A percentile compares a stretch with the other conserved stretches of the same genome.
Evolutionary conservation across 495 filamentous ascomycete species (phyloP).

Genomic region (Penicillium longicatenatum): DNA sequence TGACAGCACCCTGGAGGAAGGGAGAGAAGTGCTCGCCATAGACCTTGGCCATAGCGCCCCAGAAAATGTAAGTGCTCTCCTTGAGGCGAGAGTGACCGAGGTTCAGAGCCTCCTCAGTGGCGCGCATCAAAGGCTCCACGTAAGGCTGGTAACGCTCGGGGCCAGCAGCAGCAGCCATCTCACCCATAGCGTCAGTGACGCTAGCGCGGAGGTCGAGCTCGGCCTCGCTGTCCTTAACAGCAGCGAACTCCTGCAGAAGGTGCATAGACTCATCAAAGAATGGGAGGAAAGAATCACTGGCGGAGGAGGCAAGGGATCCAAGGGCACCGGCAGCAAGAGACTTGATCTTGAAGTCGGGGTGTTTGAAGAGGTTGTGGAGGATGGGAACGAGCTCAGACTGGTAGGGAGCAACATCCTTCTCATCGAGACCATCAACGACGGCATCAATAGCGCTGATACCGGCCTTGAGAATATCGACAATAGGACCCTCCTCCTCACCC

Average conservation of each 20-base stretch:
- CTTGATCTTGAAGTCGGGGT: slow-evolving; percentile 88
- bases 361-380: slow-evolving; percentile 75
- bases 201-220: slow-evolving; percentile 87
- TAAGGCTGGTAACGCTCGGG: slow-evolving; percentile 84
- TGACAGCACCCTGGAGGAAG: slow-evolving; percentile 83
- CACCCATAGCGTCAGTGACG: slow-evolving; percentile 88
- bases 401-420: slow-evolving; percentile 78
- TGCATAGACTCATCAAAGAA: slow-evolving; percentile 90
- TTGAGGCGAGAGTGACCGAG: slow-evolving; percentile 86
- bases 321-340: slow-evolving; percentile 84
- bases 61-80: slow-evolving; percentile 96
- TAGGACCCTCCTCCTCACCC: slow-evolving; percentile 59
- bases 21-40: slow-evolving; percentile 88
- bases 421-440: slow-evolving; percentile 84
- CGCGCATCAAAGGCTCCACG: slow-evolving; percentile 82
- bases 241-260: slow-evolving; percentile 77
- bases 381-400: slow-evolving; percentile 80
- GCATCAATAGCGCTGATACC: slow-evolving; percentile 91
- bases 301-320: slow-evolving; percentile 82
- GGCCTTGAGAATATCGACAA: slow-evolving; percentile 80
- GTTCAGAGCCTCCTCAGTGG: slow-evolving; percentile 88
- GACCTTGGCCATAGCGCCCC: slow-evolving; percentile 91
- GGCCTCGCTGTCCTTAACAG: slow-evolving; percentile 84
- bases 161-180: slow-evolving; percentile 87
- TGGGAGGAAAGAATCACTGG: slow-evolving; percentile 79